Conservation (phyloP, 441 rosid genomes). For the Omphalea diandra region DNA sequence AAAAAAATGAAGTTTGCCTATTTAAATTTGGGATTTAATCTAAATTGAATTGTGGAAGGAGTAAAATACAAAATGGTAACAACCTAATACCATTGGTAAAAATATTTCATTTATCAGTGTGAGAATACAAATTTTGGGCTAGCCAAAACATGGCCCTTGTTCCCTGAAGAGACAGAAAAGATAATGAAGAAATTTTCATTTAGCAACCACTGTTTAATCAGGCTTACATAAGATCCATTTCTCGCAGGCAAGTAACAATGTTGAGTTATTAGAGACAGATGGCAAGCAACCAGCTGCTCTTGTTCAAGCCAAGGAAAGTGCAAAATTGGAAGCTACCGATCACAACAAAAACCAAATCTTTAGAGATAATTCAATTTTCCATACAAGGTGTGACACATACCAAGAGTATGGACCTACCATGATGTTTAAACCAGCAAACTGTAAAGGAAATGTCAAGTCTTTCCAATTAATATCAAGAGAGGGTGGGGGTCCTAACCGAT, state of each 20-base stretch:
- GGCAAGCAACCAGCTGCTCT: slow-evolving; percentile 17
- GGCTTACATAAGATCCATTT: neutral
- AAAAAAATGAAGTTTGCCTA: too few relatives aligned
- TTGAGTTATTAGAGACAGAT: slow-evolving; percentile 27
- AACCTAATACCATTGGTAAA: too few relatives aligned
- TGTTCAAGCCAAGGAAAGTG: slow-evolving; percentile 28
- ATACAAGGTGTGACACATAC: slow-evolving; percentile 33
- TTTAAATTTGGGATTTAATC: too few relatives aligned
- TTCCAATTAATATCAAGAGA: slow-evolving; percentile 41
- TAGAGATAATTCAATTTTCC: slow-evolving; percentile 26
- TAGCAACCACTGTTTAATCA: neutral
- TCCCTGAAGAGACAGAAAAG: slow-evolving; percentile 11
- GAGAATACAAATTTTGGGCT: neutral
- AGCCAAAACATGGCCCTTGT: slow-evolving; percentile 4
- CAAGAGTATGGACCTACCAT: slow-evolving; percentile 7
- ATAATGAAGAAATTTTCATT: neutral
- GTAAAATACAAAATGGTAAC: neutral
- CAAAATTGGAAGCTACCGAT: slow-evolving; percentile 24
- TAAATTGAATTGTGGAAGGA: neutral
- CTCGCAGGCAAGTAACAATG: slow-evolving; percentile 2
- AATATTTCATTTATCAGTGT: too few relatives aligned
- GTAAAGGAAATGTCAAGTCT: slow-evolving; percentile 9
- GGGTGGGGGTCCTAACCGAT: slow-evolving; percentile 49
- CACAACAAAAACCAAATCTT: slow-evolving; percentile 31
- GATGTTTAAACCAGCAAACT: slow-evolving; percentile 1